Base-by-base conservation (phyloP, 2,329 filamentous ascomycete species). In the Colletotrichum higginsianum region DNA sequence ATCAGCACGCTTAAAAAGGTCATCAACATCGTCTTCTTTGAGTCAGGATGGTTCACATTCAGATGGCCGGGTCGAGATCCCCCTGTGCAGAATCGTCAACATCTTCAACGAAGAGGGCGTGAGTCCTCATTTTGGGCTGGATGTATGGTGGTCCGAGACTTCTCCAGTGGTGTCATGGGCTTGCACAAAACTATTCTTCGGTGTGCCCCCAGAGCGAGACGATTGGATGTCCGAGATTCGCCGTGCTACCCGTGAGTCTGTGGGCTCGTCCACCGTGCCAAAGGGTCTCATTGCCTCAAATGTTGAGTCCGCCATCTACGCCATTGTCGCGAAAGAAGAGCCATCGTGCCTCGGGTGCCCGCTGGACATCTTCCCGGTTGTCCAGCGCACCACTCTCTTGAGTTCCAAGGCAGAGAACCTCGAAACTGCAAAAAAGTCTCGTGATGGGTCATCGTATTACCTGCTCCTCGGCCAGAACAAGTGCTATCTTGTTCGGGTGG, bases 91-190 rank as follows among this genome's bases (percentile, higher is more conserved):
- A 47, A 82, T 90, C 30, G 85, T 90, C 47, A 86, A 88, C 2
- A 84, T 84, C 2, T 89, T 88, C 73, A 84, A 83, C 40, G 85
- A 87, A 40, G 87, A 89, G 75, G 84, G 83, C 53, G 83, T 83
- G 1, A 82, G 84, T 57, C 83, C 86, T 15, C 83, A 85, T 8
- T 87, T 86, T 55, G 86, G 86, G 7, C 78, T 90, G 61, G 88
- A 90, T 75, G 81, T 89, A 2, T 90, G 87, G 87, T 90, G 88
- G 88, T 85, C 83, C 68, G 84, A 84, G 16, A 77, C 80, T 18
- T 80, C 82, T 67, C 82, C 84, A 2, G 80, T 82, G 15, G 79
- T 86, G 50, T 80, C 83, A 16, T 89, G 87, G 73, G 81, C 80
- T 69, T 86, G 84, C 69, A 79, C 85, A 3, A 84, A 85, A 49